Evolutionary conservation across 306 rosid genomes (phyloP), one percentile per base, ranked within the genome.

Genomic region (Hippophae rhamnoides): DNA sequence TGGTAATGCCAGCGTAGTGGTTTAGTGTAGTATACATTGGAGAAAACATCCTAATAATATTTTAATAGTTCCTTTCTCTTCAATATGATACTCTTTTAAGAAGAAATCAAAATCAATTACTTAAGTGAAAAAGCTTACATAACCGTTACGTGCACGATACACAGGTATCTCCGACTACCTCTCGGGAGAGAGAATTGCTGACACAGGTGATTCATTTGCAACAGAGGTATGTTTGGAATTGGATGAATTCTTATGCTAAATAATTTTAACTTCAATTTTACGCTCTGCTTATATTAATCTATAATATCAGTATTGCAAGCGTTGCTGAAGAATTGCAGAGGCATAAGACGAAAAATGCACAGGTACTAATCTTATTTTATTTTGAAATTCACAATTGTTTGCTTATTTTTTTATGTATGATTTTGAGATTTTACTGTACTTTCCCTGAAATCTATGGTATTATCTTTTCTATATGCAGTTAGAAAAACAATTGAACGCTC

Each of bases 281-380:
- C 76, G 6, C 48, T 41, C 23, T 41, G 61, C 72, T 65, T 25
- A 72, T 66, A 50, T 59, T 69, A 7, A 31, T 60, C 60, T 72
- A 58, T 65, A 41, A 59, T 82, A 52, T 72, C 84, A 93, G 99
- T 57, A 62, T 88, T 52, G 84, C 77, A 61, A 77, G 69, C 62
- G 85, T 88, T 49, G 81, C 57, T 25, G 96, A 88, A 65, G 89
- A 87, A 71, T 70, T 88, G 69, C 95, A 82, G 69, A 80, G 80
- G 71, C 96, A 85, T 63, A 92, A 82, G 76, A 65, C 80, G 85
- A 92, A 82, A 81, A 92, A 85, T 67, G 73, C 78, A 42, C 86
- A 85, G 96, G 99, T 87, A 63, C 64, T 66, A 40, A 23, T 56
- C 49, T 52, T 31, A 61, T 60, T 69, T 25, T 18, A 12, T 7